These are phyloP conservation scores for Trichoderma sp. DNA, from an alignment of 2,329 filamentous ascomycete species.

Conservation along the genomic window DNA sequence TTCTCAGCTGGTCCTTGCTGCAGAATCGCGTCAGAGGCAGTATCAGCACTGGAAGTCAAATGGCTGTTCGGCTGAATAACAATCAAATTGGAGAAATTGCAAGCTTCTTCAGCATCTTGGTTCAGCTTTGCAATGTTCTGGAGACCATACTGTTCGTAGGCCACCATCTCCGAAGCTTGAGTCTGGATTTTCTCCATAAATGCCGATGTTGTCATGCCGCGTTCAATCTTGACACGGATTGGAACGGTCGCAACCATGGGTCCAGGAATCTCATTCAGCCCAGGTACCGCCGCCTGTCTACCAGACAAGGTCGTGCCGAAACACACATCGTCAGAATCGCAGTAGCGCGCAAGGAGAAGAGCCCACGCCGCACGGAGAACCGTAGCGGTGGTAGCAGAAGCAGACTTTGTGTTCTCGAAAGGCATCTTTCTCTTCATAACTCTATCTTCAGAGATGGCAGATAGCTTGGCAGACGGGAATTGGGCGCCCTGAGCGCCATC, in stretches of 20 bases:
- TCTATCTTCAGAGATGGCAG: slow-evolving; percentile 3
- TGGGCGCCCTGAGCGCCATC: slow-evolving; percentile 23
- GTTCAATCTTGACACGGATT: slow-evolving; percentile 23
- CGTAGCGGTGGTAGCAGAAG: slow-evolving; percentile 15
- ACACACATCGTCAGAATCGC: slow-evolving; percentile 22
- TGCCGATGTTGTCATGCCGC: not conserved
- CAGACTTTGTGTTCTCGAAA: slow-evolving; percentile 19
- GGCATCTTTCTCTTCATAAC: slow-evolving; percentile 27
- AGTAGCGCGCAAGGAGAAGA: slow-evolving; percentile 22
- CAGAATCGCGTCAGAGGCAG: slow-evolving; percentile 19
- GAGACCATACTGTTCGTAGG: slow-evolving; percentile 21
- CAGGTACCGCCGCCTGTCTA: slow-evolving; percentile 17
- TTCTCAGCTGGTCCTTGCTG: slow-evolving; percentile 15
- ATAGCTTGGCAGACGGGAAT: slow-evolving; percentile 2
- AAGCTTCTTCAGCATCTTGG: slow-evolving; percentile 14
- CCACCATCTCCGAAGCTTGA: slow-evolving; percentile 21
- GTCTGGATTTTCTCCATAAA: slow-evolving; percentile 15
- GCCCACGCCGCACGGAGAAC: slow-evolving; percentile 24
- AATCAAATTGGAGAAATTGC: slow-evolving; percentile 21
- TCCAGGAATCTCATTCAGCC: slow-evolving; percentile 14
- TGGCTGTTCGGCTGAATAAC: slow-evolving; percentile 23
- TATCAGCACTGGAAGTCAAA: slow-evolving; percentile 1
- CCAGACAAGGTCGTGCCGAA: slow-evolving; percentile 24
- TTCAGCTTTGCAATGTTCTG: slow-evolving; percentile 21
- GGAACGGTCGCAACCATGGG: slow-evolving; percentile 24